Evolutionary conservation across 768 basidiomycete genomes (phyloP).

Genomic region (Boletus pseudo-olivaceus): DNA sequence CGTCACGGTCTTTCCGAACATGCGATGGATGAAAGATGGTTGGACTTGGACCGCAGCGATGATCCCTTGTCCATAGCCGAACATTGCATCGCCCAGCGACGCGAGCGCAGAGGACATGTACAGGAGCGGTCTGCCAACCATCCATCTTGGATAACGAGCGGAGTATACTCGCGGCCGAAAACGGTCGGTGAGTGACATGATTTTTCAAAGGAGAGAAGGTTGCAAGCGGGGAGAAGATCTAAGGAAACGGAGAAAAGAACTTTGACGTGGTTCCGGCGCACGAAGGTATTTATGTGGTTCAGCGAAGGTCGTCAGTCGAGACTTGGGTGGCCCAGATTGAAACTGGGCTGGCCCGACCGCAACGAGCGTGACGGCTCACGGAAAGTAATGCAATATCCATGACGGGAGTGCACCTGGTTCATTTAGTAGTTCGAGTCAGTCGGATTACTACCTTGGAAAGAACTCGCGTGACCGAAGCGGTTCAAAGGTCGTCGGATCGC

Average conservation of each 20-base stretch:
- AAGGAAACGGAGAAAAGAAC: not conserved
- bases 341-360: slow-evolving; percentile 12
- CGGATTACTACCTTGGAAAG: not conserved
- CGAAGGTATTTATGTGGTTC: slow-evolving; percentile 23
- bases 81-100: slow-evolving; percentile 56
- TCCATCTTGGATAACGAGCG: slow-evolving; percentile 49
- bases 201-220: slow-evolving; percentile 11
- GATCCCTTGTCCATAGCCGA: slow-evolving; percentile 53
- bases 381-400: not conserved
- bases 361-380: not conserved
- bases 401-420: not conserved
- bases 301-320: slow-evolving; percentile 4
- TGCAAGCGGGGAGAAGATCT: not conserved
- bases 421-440: not conserved
- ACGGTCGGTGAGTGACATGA: slow-evolving; percentile 25
- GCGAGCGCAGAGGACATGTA: slow-evolving; percentile 51
- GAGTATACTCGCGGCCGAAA: slow-evolving; percentile 39
- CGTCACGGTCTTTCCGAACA: slow-evolving; percentile 46
- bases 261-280: not conserved
- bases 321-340: slow-evolving; percentile 16
- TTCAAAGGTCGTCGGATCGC: not conserved
- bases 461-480: too few species aligned
- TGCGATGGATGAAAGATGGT: slow-evolving; percentile 46
- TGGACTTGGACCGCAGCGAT: slow-evolving; percentile 52
- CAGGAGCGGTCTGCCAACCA: slow-evolving; percentile 47